phyloP scores from a whole-genome alignment of 371 early-diverging fungal genomes.

The Mucor plumbeus region DNA sequence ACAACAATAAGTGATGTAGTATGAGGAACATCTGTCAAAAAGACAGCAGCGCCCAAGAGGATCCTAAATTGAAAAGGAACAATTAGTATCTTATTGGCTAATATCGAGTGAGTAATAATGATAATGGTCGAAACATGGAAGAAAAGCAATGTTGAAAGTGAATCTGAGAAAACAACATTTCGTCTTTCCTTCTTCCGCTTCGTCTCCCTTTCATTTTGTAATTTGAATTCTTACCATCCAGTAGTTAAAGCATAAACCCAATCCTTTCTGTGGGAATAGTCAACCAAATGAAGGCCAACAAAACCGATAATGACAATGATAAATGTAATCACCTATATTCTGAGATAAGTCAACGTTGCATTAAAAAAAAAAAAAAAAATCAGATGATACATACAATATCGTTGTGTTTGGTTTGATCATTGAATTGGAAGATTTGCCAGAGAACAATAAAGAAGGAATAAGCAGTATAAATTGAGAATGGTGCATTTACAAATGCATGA shows the following conservation, averaged over 20 bases:
- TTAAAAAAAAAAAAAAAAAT: background rate
- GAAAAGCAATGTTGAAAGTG: background rate
- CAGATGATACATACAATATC: conserved; percentile 32
- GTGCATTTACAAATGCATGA: conserved; percentile 46
- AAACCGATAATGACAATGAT: conserved; percentile 43
- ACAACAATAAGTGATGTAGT: conserved; percentile 41
- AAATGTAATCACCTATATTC: conserved; percentile 36
- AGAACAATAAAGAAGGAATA: conserved; percentile 39
- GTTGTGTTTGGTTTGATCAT: conserved; percentile 35
- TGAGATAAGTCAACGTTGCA: background rate
- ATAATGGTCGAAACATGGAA: background rate
- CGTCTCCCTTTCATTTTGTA: background rate
- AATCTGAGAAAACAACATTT: background rate
- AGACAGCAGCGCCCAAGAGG: conserved; percentile 41
- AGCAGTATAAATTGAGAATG: conserved; percentile 53
- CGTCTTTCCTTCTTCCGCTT: background rate
- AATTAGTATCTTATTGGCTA: background rate
- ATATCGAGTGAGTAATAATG: background rate
- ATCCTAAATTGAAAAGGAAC: conserved; percentile 33
- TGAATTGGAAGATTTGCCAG: conserved; percentile 47
- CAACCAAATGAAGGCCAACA: conserved; percentile 48
- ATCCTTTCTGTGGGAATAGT: conserved; percentile 52
- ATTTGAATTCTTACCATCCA: conserved; percentile 40
- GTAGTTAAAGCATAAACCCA: conserved; percentile 55
- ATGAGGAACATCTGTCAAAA: conserved; percentile 38